Evolutionary conservation across 768 basidiomycete species (phyloP), one percentile per base, ranked within the genome.

Genomic region (Omphalotus guepiniiformis): DNA sequence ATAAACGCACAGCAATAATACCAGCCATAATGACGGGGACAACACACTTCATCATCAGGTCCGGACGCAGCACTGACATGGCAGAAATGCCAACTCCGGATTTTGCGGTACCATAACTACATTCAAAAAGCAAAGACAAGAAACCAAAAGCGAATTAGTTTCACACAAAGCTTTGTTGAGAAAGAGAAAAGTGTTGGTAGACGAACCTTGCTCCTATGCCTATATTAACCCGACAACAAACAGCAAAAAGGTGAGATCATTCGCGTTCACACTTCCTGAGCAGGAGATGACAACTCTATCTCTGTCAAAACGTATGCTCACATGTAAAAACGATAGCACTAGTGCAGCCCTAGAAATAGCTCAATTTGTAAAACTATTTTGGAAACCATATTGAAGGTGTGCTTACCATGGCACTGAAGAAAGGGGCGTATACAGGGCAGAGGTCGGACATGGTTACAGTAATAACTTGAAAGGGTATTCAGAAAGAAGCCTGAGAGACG

Each of bases 11-110:
- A 66, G 90, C 95, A 72, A 98, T 96, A 74, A 98, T 98, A 93
- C 95, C 95, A 78, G 95, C 95, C 95, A 98, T 97, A 70, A 99
- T 88, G 66, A 97, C 93, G 38, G 94, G 94, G 43, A 98, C 83
- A 55, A 88, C 85, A 80, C 88, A 94, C 76, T 86, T 93, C 89
- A 98, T 95, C 90, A 97, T 94, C 60, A 86, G 76, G 76, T 95
- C 94, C 42, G 94, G 95, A 53, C 93, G 84, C 49, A 96, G 83
- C 57, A 95, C 91, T 47, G 94, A 92, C 96, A 96, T 98, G 55
- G 96, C 94, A 48, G 93, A 88, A 56, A 96, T 92, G 60, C 93
- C 92, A 56, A 93, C 96, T 62, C 96, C 96, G 58, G 96, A 96
- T 73, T 98, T 99, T 64, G 96, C 93, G 38, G 95, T 98, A 54